Percentiles rank a stretch among this genome's conserved stretches.
These are phyloP conservation scores for Phytopythium delawarense DNA, from an alignment of 352 stramenopile species.

Conservation along the genomic window DNA sequence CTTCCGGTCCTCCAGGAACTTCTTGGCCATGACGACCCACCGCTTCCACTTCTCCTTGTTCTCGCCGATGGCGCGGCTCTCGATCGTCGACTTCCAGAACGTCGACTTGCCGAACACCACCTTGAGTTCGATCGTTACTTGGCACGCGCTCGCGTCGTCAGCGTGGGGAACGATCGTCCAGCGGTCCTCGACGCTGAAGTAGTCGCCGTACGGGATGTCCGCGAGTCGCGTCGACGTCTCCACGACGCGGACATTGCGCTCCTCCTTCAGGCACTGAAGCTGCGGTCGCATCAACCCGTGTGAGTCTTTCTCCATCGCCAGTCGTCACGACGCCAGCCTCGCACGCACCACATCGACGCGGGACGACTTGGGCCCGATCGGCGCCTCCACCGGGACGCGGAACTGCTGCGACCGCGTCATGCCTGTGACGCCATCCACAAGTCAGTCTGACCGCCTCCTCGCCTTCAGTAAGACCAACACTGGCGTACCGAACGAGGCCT, in stretches of 20 bases:
- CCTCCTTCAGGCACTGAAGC: constrained; percentile 62
- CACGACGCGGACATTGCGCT: constrained; percentile 40
- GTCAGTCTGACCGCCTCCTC: neutral
- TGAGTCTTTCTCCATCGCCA: neutral
- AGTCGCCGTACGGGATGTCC: constrained; percentile 86
- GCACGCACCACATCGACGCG: constrained; percentile 64
- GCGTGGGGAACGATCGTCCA: constrained; percentile 63
- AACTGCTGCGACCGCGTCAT: constrained; percentile 72
- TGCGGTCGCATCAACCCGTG: constrained; percentile 10
- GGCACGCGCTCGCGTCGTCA: constrained; percentile 38
- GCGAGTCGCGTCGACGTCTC: constrained; percentile 76
- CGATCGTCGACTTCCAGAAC: constrained; percentile 81
- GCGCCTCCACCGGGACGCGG: constrained; percentile 68
- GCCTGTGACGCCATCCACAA: constrained; percentile 12
- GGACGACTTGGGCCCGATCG: constrained; percentile 78
- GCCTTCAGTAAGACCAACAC: neutral
- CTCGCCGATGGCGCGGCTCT: constrained; percentile 63
- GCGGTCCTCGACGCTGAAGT: constrained; percentile 83
- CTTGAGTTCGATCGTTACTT: constrained; percentile 77
- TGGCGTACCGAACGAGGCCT: constrained; percentile 32
- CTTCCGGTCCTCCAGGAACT: constrained; percentile 26
- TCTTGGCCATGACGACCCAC: constrained; percentile 64
- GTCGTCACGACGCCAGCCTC: too few species aligned
- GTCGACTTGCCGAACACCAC: constrained; percentile 84
- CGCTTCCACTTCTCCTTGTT: constrained; percentile 70